Evolutionary conservation across 2,329 filamentous ascomycete genomes (phyloP).

Genomic region (Pseudocercospora musae): DNA sequence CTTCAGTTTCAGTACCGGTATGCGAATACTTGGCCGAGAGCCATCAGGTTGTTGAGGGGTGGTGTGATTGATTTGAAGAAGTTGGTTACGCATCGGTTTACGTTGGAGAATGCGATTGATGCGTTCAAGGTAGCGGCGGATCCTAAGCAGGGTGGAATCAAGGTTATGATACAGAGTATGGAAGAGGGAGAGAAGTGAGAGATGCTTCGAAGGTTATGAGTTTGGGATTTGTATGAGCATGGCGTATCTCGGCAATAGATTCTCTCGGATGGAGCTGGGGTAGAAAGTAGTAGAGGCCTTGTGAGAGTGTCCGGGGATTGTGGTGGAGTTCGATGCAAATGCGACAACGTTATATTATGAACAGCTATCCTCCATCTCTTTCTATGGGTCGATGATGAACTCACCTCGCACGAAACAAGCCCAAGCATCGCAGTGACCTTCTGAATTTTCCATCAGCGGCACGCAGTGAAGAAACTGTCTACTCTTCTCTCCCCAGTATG

Average conservation of each 20-base stretch:
- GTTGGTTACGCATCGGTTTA: constrained; percentile 84
- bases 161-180: constrained; percentile 84
- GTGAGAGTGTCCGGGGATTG: not conserved
- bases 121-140: constrained; percentile 87
- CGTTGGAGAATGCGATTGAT: constrained; percentile 79
- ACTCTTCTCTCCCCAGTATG: constrained; percentile 7
- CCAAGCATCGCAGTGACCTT: not conserved
- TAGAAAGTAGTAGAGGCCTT: not conserved
- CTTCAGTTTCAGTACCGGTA: constrained; percentile 97
- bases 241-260: not conserved
- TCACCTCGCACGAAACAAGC: not conserved
- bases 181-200: constrained; percentile 35
- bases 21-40: constrained; percentile 91
- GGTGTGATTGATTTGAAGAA: constrained; percentile 77
- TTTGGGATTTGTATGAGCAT: not conserved
- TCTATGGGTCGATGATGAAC: not conserved
- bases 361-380: not conserved
- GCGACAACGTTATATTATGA: not conserved
- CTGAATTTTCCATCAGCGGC: constrained; percentile 5
- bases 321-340: not conserved
- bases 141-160: constrained; percentile 91
- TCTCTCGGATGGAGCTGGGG: not conserved
- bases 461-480: constrained; percentile 7
- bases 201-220: not conserved
- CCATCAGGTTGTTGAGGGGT: constrained; percentile 81